Evolutionary conservation across 805 yeast genomes (phyloP), one percentile per base, ranked within the genome.

Genomic region (Tetrapisispora pingtungensis): DNA sequence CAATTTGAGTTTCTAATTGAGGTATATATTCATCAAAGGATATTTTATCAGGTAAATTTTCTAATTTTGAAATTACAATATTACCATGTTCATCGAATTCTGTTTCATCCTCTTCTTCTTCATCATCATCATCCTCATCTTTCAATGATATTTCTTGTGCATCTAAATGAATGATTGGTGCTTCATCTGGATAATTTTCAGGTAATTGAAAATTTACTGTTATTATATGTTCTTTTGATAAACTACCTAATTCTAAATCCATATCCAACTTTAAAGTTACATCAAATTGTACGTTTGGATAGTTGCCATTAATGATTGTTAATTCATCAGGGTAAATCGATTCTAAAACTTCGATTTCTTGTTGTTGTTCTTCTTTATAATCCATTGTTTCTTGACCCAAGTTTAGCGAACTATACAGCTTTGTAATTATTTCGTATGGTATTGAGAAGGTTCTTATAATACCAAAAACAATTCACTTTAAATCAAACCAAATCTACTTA

Each of bases 251-350:
- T 26, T 45, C 45, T 36, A 49, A 30, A 37, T 47, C 50, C 38
- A 90, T 79, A 52, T 90, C 97, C 38, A 89, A 68, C 18, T 59
- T 55, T n/a, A 87, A 53, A 41, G 68, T 68, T 31, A 90, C 46
- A 18, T 46, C 45, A 33, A 59, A 59, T 33, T 56, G 49, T 15
- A 61, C 50, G 12, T 49, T 73, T 36, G 76, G 70, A 59, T 77
- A 84, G 32, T 70, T 70, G 7, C 69, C 63, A 18, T 73, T 74
- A 1, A 74, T 58, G 31, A 70, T 54, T 10, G 68, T 65, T 33
- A 65, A 50, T 62, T 90, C 98, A 58, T 90, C 97, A 6, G 97
- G 98, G 61, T 93, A 90, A 44, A 90, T 90, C 15, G 94, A 81
- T 59, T 85, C 81, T 46, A 90, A 73, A 42, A 93, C 88, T 62